phyloP scores from a whole-genome alignment of 2,329 filamentous ascomycete genomes.

The Calycina herbarum region DNA sequence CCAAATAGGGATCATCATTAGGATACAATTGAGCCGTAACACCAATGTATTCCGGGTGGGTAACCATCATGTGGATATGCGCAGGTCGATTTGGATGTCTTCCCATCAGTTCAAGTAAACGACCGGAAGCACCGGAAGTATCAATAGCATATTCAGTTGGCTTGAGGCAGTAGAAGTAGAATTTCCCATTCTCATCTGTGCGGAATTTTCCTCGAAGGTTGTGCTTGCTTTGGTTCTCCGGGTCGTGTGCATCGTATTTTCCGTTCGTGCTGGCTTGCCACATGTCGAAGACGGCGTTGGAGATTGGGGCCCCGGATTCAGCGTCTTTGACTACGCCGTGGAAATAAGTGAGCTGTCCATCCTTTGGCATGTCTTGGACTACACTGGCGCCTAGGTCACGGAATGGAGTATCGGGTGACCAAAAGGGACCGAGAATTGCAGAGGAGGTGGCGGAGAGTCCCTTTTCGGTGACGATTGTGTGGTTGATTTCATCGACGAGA shows the following conservation, averaged over 20 bases:
- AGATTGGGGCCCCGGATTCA: constrained; percentile 27
- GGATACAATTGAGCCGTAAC: constrained; percentile 80
- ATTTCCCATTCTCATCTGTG: constrained; percentile 57
- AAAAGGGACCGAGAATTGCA: constrained; percentile 77
- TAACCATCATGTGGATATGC: constrained; percentile 54
- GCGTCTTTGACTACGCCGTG: constrained; percentile 55
- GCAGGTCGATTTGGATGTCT: constrained; percentile 58
- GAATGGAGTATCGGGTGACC: constrained; percentile 65
- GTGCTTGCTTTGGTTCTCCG: constrained; percentile 56
- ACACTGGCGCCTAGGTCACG: constrained; percentile 71
- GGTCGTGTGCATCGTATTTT: constrained; percentile 61
- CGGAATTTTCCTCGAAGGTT: constrained; percentile 62
- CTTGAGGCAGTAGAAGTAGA: constrained; percentile 50
- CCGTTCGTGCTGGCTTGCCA: constrained; percentile 64
- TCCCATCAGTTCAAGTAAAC: constrained; percentile 54
- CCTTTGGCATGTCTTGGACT: constrained; percentile 41
- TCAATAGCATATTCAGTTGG: constrained; percentile 45
- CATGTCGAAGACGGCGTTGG: constrained; percentile 59
- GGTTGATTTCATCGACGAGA: constrained; percentile 57
- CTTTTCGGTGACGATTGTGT: constrained; percentile 28
- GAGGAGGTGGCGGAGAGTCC: constrained; percentile 47
- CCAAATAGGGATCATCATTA: constrained; percentile 60
- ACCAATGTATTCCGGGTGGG: constrained; percentile 60
- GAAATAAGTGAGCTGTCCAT: constrained; percentile 57
- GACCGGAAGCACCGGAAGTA: constrained; percentile 53